Base-by-base conservation (phyloP, 805 yeast genomes). In the Metschnikowia dekortorum region DNA sequence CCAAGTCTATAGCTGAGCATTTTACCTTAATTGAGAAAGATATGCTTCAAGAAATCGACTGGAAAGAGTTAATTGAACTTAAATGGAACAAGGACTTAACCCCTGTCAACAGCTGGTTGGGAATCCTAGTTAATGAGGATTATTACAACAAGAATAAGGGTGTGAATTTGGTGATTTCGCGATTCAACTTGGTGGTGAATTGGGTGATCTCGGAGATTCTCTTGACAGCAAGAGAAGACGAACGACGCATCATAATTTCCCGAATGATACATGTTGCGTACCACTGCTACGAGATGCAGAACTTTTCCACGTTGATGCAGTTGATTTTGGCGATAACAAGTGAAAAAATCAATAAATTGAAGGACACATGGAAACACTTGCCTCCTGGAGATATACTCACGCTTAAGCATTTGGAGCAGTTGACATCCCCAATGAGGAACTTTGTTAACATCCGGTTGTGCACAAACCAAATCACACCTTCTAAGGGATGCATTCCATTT, bases 161-260 rank as follows among this genome's bases (percentile, higher is more conserved):
- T 0, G 83, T 90, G 35, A 89, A 88, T 54, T 69, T 92, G 44
- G 89, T 89, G 10, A 83, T 89, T 37, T 78, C 95, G 0, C 74
- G 99, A 53, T 94, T 91, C 74, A 91, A 92, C 62, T 70, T 92
- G 52, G 84, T 88, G 71, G 91, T 88, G 6, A 89, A 88, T 59
- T 92, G 98, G 98, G 83, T 91, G 38, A 82, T 88, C 33, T 88
- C 96, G 0, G 97, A 92, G 69, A 81, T 94, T 49, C 66, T 89
- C 13, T 70, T 92, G 53, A 89, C 96, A 8, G 75, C 74, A 49
- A 71, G 76, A 39, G 72, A 79, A 28, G 73, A 71, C 2, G 80
- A 88, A 56, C 75, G 92, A 56, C 80, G 83, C 39, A 75, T 81
- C 49, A 78, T 91, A 1, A 79, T 91, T n/a, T 83, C 89, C n/a